Base-by-base conservation (phyloP, 208 protist species). In the Acanthamoeba lenticulata region DNA sequence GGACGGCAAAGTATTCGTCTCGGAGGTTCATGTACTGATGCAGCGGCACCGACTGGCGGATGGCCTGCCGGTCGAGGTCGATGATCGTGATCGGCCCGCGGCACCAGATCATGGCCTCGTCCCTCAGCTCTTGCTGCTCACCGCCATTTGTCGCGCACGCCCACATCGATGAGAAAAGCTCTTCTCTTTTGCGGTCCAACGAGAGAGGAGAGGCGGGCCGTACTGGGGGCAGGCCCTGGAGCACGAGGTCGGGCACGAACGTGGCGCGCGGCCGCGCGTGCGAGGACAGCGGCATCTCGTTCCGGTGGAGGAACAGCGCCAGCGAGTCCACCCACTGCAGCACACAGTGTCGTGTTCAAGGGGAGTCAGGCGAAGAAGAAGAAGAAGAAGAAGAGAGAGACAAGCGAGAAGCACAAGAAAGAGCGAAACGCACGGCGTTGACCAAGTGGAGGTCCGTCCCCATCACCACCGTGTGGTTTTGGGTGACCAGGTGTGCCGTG, bases 401-500 rank as follows among this genome's bases (percentile, higher is more conserved):
- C n/a, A n/a, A n/a, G n/a, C n/a, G n/a, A n/a, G n/a, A n/a, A n/a
- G n/a, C n/a, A n/a, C n/a, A 24, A 6, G 52, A 60, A 21, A 24
- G 52, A 60, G 52, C 15, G 19, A 6, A 60, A 60, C 49, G 45
- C 45, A 90, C 83, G 13, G 44, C 11, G 34, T 92, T 92, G 42
- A 95, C 67, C 34, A 62, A 15, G 1, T 81, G 4, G 1, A 85
- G 34, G 29, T 95, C 85, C 52, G 32, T 45, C 19, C 94, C 94
- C 29, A 92, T 55, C 19, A 95, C 85, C 1, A 92, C 45, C 11
- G 94, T 95, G 79, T 40, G 44, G 42, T 86, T 45, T n/a, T 92
- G 85, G 1, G 94, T 92, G 29, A 86, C 32, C 42, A 95, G 60
- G 55, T 95, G 81, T 11, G 77, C 79, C 13, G 94, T 95, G 9